Percentiles rank a stretch among this genome's conserved stretches.
Conservation (phyloP, 208 protist species). For the Trypanosoma conorhini region DNA sequence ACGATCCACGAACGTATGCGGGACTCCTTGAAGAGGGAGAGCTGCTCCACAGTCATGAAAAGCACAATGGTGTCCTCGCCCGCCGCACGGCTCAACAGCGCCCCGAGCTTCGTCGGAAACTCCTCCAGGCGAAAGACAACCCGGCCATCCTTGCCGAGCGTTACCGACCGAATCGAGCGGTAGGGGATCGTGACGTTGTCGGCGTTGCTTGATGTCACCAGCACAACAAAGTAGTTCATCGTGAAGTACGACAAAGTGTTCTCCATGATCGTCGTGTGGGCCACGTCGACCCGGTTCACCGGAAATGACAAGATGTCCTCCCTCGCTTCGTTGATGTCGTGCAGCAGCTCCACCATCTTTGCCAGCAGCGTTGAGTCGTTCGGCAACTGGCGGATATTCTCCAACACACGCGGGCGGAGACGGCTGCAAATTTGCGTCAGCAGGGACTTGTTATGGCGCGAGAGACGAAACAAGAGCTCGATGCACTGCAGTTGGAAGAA, state of each 20-base stretch:
- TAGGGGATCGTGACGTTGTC: slow-evolving; percentile 91
- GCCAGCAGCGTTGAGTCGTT: slow-evolving; percentile 73
- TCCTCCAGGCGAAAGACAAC: slow-evolving; percentile 80
- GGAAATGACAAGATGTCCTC: slow-evolving; percentile 66
- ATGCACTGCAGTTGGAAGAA: slow-evolving; percentile 93
- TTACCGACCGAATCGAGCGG: slow-evolving; percentile 78
- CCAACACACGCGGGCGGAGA: slow-evolving; percentile 35
- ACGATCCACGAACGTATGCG: slow-evolving; percentile 81
- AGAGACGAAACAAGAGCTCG: slow-evolving; percentile 88
- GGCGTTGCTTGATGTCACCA: slow-evolving; percentile 74
- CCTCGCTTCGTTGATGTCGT: slow-evolving; percentile 61
- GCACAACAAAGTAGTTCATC: slow-evolving; percentile 75
- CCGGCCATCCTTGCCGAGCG: slow-evolving; percentile 72
- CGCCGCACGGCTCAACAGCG: slow-evolving; percentile 63
- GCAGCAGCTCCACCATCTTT: slow-evolving; percentile 74
- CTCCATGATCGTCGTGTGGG: slow-evolving; percentile 60
- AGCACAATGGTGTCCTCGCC: slow-evolving; percentile 83
- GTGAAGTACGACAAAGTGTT: slow-evolving; percentile 80
- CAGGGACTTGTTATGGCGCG: slow-evolving; percentile 66
- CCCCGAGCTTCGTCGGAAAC: slow-evolving; percentile 84
- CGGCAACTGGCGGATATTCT: slow-evolving; percentile 55
- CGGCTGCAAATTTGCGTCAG: slow-evolving; percentile 41
- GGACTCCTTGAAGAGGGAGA: slow-evolving; percentile 75
- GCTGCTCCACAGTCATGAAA: slow-evolving; percentile 53
- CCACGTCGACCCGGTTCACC: slow-evolving; percentile 64